A percentile compares a stretch with the other conserved stretches of the same genome.
These are phyloP conservation scores for Chlamydomonas sphaeroides DNA, from an alignment of 139 green algal genomes.

Conservation along the genomic window DNA sequence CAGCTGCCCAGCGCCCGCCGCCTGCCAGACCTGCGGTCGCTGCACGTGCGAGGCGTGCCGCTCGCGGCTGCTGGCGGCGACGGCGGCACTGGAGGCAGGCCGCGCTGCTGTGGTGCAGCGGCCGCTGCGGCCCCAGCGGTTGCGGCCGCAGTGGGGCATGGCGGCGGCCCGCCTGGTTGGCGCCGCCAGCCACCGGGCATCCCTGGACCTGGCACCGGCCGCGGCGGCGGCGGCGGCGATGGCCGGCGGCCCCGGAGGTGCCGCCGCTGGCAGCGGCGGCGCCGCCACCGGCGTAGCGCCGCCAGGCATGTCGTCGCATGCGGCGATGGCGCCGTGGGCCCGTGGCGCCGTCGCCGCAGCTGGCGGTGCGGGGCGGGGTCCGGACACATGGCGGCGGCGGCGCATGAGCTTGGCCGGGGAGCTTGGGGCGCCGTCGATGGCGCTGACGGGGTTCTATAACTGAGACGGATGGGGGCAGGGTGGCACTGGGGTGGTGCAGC, in stretches of 20 bases:
- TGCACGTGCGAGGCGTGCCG: slow-evolving; percentile 8
- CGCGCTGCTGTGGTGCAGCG: not conserved
- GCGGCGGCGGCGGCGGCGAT: not conserved
- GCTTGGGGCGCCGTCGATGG: not conserved
- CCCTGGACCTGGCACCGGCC: not conserved
- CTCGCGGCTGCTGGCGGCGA: not conserved
- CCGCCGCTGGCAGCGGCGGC: too few species aligned
- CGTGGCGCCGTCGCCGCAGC: not conserved
- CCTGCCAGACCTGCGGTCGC: slow-evolving; percentile 3
- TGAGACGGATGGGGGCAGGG: too few species aligned
- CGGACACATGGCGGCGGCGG: not conserved
- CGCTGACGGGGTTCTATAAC: not conserved
- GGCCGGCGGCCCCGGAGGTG: too few species aligned
- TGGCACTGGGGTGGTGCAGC: too few species aligned
- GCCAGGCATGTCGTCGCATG: not conserved
- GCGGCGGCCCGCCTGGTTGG: not conserved
- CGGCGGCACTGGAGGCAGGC: not conserved
- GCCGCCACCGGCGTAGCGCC: too few species aligned
- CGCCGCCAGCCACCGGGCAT: not conserved
- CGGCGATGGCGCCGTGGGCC: not conserved
- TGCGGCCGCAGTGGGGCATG: not conserved
- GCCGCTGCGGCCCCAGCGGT: too few species aligned
- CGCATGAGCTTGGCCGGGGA: not conserved
- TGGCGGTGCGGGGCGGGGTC: not conserved
- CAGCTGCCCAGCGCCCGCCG: not conserved